phyloP scores from a whole-genome alignment of 257 asterid genomes.

The Solanum clarkiae region DNA sequence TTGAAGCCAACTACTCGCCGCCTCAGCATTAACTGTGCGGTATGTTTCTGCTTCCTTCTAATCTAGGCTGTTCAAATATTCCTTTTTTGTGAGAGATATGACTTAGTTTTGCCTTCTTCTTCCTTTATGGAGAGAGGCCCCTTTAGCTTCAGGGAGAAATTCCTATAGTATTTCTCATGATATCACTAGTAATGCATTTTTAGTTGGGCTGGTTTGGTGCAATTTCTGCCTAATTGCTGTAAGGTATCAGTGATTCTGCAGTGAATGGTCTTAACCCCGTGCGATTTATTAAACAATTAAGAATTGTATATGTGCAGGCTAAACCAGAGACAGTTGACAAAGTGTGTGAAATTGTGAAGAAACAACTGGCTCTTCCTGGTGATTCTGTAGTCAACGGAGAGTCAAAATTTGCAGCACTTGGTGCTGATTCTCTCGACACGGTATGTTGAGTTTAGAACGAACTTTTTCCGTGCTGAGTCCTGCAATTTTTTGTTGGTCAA shows the following conservation, averaged over 20 bases:
- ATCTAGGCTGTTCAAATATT: neutral
- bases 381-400: constrained; percentile 51
- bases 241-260: neutral
- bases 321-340: constrained; percentile 76
- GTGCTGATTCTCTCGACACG: constrained; percentile 98
- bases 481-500: neutral
- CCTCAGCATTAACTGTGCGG: constrained; percentile 54
- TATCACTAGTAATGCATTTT: neutral
- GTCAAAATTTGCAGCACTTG: constrained; percentile 64
- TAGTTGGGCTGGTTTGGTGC: neutral
- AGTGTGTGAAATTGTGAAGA: constrained; percentile 72
- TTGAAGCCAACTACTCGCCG: constrained; percentile 33
- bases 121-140: too few relatives aligned
- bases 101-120: too few relatives aligned
- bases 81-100: neutral
- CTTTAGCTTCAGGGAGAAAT: too few relatives aligned
- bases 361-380: constrained; percentile 73
- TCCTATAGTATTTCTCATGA: neutral
- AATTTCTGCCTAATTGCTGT: neutral
- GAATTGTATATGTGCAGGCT: constrained; percentile 41
- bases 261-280: neutral
- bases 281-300: neutral
- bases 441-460: constrained; percentile 19
- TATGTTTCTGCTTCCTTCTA: constrained; percentile 8
- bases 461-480: neutral